Conservation (phyloP, 371 early-diverging fungal species). For the Mucor piriformis region DNA sequence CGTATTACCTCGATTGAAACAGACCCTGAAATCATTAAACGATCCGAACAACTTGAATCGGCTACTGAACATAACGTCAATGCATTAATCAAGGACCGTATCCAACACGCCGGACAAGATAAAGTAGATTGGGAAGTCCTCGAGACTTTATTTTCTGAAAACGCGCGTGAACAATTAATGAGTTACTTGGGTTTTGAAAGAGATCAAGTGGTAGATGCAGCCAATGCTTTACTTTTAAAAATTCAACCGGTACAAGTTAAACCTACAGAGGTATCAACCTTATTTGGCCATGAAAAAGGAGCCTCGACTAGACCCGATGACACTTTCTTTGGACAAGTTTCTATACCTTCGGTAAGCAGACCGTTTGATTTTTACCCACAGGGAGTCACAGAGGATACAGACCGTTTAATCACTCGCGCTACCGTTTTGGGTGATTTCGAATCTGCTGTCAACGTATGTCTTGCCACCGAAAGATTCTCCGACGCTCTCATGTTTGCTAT, state of each 20-base stretch:
- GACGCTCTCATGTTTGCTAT: constrained; percentile 93
- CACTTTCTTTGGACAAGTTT: too few species aligned
- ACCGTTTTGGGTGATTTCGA: constrained; percentile 90
- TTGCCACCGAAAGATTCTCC: constrained; percentile 79
- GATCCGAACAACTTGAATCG: constrained; percentile 66
- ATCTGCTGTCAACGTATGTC: constrained; percentile 84
- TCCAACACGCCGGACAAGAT: constrained; percentile 39
- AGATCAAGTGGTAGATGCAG: constrained; percentile 41
- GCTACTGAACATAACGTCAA: constrained; percentile 49
- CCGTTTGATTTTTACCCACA: background rate
- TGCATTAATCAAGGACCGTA: constrained; percentile 60
- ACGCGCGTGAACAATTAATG: constrained; percentile 82
- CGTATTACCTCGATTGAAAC: constrained; percentile 58
- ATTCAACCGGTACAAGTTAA: background rate
- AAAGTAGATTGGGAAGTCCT: constrained; percentile 83
- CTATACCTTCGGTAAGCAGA: too few species aligned
- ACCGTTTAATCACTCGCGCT: constrained; percentile 77
- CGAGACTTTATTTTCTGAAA: constrained; percentile 74
- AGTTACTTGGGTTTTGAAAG: constrained; percentile 85
- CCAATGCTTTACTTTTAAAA: background rate
- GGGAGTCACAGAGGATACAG: background rate
- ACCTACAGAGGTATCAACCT: too few species aligned
- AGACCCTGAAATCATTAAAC: constrained; percentile 65
- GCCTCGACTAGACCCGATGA: too few species aligned
- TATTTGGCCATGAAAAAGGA: too few species aligned